A percentile compares a stretch with the other conserved stretches of the same genome.
phyloP scores from a whole-genome alignment of 2,329 filamentous ascomycete species.

The Alternaria sp. region DNA sequence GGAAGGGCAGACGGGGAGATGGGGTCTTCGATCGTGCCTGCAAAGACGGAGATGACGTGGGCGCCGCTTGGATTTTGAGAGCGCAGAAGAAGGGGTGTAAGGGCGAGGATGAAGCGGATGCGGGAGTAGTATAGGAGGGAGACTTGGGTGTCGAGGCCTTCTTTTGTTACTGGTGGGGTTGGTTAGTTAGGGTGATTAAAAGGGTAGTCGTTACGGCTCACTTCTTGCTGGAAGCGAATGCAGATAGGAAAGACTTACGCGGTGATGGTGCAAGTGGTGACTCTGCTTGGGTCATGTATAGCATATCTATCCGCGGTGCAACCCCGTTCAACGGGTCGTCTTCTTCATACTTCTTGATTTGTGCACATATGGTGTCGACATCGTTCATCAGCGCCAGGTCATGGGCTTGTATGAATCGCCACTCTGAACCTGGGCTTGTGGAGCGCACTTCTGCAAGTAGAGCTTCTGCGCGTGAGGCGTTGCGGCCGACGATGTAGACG shows the following conservation, averaged over 20 bases:
- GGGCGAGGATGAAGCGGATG: conserved; percentile 47
- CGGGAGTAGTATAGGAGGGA: conserved; percentile 47
- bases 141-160: conserved; percentile 46
- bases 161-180: conserved; percentile 37
- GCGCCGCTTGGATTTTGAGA: conserved; percentile 25
- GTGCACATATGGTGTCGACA: conserved; percentile 41
- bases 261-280: conserved; percentile 49
- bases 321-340: conserved; percentile 23
- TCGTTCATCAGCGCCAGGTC: conserved; percentile 45
- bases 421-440: conserved; percentile 39
- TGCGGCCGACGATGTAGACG: conserved; percentile 55
- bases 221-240: background rate
- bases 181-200: background rate
- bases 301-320: conserved; percentile 40
- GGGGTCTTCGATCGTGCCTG: conserved; percentile 35
- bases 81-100: conserved; percentile 38
- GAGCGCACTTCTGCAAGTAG: conserved; percentile 36
- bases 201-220: conserved; percentile 1
- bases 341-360: conserved; percentile 36
- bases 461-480: conserved; percentile 32
- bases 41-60: conserved; percentile 46
- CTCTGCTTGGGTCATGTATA: conserved; percentile 42
- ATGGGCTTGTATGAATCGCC: conserved; percentile 40
- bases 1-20: conserved; percentile 33
- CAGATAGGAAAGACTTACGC: conserved; percentile 45